These are phyloP conservation scores for Fusarium chlamydosporum DNA, from an alignment of 2,329 filamentous ascomycete genomes.

Conservation along the genomic window DNA sequence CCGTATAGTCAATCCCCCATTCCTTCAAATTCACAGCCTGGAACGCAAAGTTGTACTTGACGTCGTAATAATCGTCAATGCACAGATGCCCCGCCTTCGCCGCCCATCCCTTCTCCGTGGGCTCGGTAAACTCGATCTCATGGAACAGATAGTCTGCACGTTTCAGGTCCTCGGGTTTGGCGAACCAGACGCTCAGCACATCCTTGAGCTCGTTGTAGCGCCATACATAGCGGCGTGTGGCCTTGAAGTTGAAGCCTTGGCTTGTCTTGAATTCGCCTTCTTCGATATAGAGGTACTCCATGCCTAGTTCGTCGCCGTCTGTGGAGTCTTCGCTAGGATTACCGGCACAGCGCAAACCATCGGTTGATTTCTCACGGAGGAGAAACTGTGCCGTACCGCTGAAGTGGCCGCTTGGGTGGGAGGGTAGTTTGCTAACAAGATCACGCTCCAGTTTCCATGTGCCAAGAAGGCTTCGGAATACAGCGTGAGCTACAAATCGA, in stretches of 20 bases:
- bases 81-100: conserved; percentile 79
- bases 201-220: conserved; percentile 75
- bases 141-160: conserved; percentile 82
- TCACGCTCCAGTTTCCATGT: conserved; percentile 74
- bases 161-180: conserved; percentile 71
- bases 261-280: conserved; percentile 74
- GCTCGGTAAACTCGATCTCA: conserved; percentile 71
- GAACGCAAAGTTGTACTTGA: conserved; percentile 76
- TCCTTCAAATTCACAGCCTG: conserved; percentile 67
- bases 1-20: conserved; percentile 75
- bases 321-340: conserved; percentile 19
- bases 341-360: conserved; percentile 60
- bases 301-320: conserved; percentile 55
- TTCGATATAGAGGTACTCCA: conserved; percentile 78
- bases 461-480: conserved; percentile 79
- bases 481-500: conserved; percentile 73
- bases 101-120: conserved; percentile 65
- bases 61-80: conserved; percentile 78
- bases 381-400: conserved; percentile 75
- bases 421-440: conserved; percentile 66
- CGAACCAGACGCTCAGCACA: conserved; percentile 79
- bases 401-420: conserved; percentile 75
- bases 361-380: conserved; percentile 70
- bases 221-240: conserved; percentile 78
- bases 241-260: conserved; percentile 69